Conservation (phyloP, 305 asterid genomes). For the Fraxinus paxiana region DNA sequence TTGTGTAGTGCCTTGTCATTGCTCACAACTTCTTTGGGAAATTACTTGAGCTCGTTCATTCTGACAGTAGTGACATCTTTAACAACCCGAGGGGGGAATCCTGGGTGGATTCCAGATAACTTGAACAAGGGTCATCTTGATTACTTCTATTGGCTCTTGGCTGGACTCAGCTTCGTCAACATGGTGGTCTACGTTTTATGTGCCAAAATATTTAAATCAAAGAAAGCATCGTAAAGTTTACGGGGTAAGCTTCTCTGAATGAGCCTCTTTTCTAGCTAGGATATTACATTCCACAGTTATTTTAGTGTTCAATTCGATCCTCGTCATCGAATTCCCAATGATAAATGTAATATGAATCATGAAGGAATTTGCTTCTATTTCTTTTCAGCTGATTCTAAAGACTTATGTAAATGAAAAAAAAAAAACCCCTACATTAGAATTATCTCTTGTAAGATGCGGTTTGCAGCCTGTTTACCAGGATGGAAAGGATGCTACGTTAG, state of each 20-base stretch:
- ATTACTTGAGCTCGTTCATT: constrained; percentile 80
- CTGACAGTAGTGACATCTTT: constrained; percentile 62
- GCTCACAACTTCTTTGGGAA: constrained; percentile 66
- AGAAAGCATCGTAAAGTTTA: constrained; percentile 47
- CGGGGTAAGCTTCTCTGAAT: background rate
- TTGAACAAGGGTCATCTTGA: constrained; percentile 80
- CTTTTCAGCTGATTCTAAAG: background rate
- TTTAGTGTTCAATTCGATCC: background rate
- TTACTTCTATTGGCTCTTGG: constrained; percentile 80
- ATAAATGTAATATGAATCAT: background rate
- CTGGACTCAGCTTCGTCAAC: constrained; percentile 69
- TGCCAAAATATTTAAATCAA: constrained; percentile 67
- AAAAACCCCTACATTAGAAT: background rate
- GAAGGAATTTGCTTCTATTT: background rate
- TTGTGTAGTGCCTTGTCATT: constrained; percentile 74
- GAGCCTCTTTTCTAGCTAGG: background rate
- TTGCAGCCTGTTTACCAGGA: background rate
- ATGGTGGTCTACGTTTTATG: constrained; percentile 64
- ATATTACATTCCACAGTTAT: background rate
- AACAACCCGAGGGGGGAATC: constrained; percentile 61
- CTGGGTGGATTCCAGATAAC: constrained; percentile 92
- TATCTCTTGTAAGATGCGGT: background rate
- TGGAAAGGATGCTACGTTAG: background rate
- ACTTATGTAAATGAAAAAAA: background rate
- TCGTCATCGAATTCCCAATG: background rate